A percentile compares a stretch with the other conserved stretches of the same genome.
phyloP scores from a whole-genome alignment of 2,329 filamentous ascomycete genomes.

The Penicillium hordei region DNA sequence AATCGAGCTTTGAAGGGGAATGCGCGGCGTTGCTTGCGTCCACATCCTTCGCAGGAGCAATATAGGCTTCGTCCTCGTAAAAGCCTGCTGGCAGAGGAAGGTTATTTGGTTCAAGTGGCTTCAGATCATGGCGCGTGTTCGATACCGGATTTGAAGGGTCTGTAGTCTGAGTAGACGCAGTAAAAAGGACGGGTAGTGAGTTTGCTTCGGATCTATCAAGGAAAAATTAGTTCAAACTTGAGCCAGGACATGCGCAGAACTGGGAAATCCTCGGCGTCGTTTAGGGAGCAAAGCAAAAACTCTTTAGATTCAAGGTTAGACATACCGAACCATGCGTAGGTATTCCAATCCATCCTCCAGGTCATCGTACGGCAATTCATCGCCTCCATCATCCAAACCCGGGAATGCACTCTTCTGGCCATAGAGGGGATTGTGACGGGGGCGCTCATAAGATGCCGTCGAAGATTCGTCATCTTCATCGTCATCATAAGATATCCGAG shows the following conservation, averaged over 20 bases:
- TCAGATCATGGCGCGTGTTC: not conserved
- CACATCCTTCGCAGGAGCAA: slow-evolving; percentile 55
- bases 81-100: slow-evolving; percentile 60
- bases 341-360: slow-evolving; percentile 69
- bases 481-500: slow-evolving; percentile 32
- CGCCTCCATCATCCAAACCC: slow-evolving; percentile 52
- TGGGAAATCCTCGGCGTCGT: not conserved
- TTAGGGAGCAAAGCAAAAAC: not conserved
- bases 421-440: slow-evolving; percentile 61
- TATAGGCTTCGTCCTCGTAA: slow-evolving; percentile 78
- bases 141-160: not conserved
- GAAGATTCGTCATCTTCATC: slow-evolving; percentile 29
- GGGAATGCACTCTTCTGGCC: slow-evolving; percentile 73
- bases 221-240: slow-evolving; percentile 10
- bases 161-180: slow-evolving; percentile 54
- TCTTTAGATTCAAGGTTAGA: slow-evolving; percentile 10
- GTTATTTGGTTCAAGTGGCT: slow-evolving; percentile 39
- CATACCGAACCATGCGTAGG: slow-evolving; percentile 69
- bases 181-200: slow-evolving; percentile 68
- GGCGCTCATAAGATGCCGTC: slow-evolving; percentile 35
- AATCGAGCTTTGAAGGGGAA: slow-evolving; percentile 21
- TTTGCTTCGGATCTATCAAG: slow-evolving; percentile 68
- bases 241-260: not conserved
- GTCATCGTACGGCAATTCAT: slow-evolving; percentile 67
- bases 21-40: slow-evolving; percentile 43